Evolutionary conservation across 305 asterid species (phyloP).

Genomic region (Fraxinus xanthoxyloides): DNA sequence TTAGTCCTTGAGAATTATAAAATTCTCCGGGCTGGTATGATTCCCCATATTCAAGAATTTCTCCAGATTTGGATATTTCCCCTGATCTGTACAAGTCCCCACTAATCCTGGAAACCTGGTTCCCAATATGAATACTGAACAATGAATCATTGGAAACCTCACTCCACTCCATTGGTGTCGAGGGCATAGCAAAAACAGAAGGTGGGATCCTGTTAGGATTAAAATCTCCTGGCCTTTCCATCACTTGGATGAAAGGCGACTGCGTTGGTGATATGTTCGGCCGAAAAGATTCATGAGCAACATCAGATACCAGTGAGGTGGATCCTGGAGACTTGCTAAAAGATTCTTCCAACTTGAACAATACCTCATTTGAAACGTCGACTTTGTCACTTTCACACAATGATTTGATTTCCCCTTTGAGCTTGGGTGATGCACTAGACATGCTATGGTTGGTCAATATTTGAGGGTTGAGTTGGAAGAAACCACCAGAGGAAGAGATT

Average conservation of each 20-base stretch:
- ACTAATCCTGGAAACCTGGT: conserved; percentile 15
- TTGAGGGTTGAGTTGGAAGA: conserved; percentile 32
- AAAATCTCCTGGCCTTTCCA: conserved; percentile 49
- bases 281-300: conserved; percentile 33
- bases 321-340: conserved; percentile 27
- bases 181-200: conserved; percentile 34
- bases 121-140: conserved; percentile 58
- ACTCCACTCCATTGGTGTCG: conserved; percentile 54
- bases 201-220: conserved; percentile 49
- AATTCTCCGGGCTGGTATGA: conserved; percentile 21
- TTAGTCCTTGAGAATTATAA: conserved; percentile 17
- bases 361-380: conserved; percentile 26
- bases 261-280: conserved; percentile 31
- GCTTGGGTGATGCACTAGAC: conserved; percentile 30
- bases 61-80: conserved; percentile 22
- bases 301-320: conserved; percentile 36
- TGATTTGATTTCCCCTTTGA: conserved; percentile 18
- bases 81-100: conserved; percentile 7
- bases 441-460: conserved; percentile 8
- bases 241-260: conserved; percentile 57
- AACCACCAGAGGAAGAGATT: conserved; percentile 35
- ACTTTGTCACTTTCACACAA: conserved; percentile 16
- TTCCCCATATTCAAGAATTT: conserved; percentile 20
- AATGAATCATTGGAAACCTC: conserved; percentile 58
- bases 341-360: conserved; percentile 30